Percentiles rank a stretch among this genome's conserved stretches.
phyloP scores from a whole-genome alignment of 345 rosid species.

The Eucalyptus globulus region DNA sequence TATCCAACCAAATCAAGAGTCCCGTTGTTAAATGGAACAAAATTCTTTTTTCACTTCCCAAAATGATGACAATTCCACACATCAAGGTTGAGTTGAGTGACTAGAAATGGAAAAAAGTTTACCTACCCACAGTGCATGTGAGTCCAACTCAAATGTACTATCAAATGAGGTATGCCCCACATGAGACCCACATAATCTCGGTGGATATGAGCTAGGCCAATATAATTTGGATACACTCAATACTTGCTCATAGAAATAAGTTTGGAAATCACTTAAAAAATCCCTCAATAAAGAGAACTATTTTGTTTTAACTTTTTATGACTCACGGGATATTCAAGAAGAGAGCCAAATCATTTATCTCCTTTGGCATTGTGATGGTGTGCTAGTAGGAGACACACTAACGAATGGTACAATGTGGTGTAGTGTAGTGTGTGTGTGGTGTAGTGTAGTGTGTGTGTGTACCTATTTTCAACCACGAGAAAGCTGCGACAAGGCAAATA shows the following conservation, averaged over 20 bases:
- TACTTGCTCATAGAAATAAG: background rate
- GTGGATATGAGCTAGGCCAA: background rate
- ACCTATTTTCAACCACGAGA: background rate
- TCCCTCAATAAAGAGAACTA: background rate
- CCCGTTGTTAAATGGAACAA: background rate
- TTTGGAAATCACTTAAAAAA: background rate
- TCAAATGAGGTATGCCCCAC: background rate
- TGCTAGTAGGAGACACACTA: background rate
- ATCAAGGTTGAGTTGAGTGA: background rate
- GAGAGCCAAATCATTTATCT: background rate
- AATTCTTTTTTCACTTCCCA: background rate
- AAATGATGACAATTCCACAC: background rate
- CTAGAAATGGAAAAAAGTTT: background rate
- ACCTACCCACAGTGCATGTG: background rate
- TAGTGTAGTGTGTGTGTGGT: background rate
- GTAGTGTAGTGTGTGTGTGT: background rate
- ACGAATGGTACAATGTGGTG: background rate
- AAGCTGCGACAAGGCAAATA: background rate
- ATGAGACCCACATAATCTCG: background rate
- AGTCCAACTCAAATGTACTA: background rate
- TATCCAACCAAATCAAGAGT: background rate
- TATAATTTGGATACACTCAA: background rate
- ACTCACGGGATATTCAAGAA: background rate
- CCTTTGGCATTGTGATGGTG: background rate
- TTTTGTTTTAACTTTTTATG: background rate